Conservation (phyloP, 140 eudicot genomes). For the Cichorium intybus region DNA sequence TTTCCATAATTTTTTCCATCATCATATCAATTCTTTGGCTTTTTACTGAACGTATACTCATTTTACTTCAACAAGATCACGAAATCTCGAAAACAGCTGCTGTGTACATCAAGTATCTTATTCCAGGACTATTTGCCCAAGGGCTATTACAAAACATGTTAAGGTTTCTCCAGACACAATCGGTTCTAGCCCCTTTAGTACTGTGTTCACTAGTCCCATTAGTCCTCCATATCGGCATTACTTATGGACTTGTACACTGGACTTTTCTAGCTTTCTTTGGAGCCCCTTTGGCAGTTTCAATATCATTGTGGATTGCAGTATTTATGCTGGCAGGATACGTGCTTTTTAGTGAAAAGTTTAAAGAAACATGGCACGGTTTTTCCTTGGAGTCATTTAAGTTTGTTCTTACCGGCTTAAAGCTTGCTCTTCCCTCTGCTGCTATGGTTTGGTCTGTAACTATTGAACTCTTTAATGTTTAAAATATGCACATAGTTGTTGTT, state of each 20-base stretch:
- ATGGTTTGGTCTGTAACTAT: slow-evolving; percentile 66
- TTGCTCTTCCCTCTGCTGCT: slow-evolving; percentile 83
- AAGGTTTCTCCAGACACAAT: slow-evolving; percentile 83
- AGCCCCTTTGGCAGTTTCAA: slow-evolving; percentile 69
- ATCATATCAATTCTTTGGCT: slow-evolving; percentile 58
- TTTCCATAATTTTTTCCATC: slow-evolving; percentile 49
- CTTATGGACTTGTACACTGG: slow-evolving; percentile 46
- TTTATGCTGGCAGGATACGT: slow-evolving; percentile 48
- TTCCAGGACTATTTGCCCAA: slow-evolving; percentile 67
- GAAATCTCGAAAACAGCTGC: slow-evolving; percentile 54
- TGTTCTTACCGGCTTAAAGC: slow-evolving; percentile 43
- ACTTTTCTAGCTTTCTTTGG: slow-evolving; percentile 54
- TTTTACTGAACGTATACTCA: slow-evolving; percentile 53
- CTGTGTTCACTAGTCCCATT: slow-evolving; percentile 57
- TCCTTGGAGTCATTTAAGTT: slow-evolving; percentile 45
- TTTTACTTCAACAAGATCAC: slow-evolving; percentile 63
- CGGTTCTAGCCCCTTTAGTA: slow-evolving; percentile 56
- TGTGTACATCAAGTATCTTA: slow-evolving; percentile 51
- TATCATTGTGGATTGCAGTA: slow-evolving; percentile 58
- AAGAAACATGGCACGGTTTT: slow-evolving; percentile 68
- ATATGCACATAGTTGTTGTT: not conserved
- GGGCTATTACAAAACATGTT: slow-evolving; percentile 56
- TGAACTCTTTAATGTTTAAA: not conserved
- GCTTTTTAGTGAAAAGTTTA: slow-evolving; percentile 29
- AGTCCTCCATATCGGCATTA: slow-evolving; percentile 49